These are phyloP conservation scores for Lactarius sanguifluus DNA, from an alignment of 768 basidiomycete species.

Conservation along the genomic window DNA sequence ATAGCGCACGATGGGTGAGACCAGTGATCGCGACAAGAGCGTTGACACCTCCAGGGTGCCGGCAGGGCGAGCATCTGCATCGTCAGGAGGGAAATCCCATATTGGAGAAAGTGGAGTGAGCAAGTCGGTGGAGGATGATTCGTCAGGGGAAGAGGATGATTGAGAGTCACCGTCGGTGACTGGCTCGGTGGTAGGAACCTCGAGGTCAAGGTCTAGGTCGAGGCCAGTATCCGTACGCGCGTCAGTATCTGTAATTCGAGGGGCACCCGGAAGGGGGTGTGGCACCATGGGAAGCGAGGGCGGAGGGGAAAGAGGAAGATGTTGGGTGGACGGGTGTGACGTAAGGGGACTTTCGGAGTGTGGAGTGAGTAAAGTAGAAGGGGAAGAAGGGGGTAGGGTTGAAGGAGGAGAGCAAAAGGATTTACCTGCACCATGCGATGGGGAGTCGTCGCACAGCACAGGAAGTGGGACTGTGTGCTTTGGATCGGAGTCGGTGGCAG, in stretches of 20 bases:
- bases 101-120: conserved; percentile 25
- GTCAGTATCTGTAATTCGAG: conserved; percentile 2
- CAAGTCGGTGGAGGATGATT: conserved; percentile 11
- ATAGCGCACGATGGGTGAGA: conserved; percentile 14
- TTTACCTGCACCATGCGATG: conserved; percentile 11
- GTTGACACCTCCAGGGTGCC: conserved; percentile 24
- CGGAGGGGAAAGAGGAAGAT: conserved; percentile 28
- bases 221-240: conserved; percentile 1
- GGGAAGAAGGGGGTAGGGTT: conserved; percentile 6
- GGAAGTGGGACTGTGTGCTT: conserved; percentile 31
- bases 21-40: conserved; percentile 19
- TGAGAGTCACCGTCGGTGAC: conserved; percentile 9
- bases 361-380: conserved; percentile 2
- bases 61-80: conserved; percentile 9
- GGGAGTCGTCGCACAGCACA: conserved; percentile 17
- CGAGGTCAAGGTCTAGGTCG: conserved; percentile 8
- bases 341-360: conserved; percentile 18
- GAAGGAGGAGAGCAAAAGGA: conserved; percentile 1
- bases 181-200: neutral
- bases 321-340: conserved; percentile 21
- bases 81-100: conserved; percentile 18
- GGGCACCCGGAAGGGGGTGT: conserved; percentile 25
- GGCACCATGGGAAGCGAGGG: conserved; percentile 27
- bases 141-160: conserved; percentile 19
- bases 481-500: conserved; percentile 29